Evolutionary conservation across 805 yeast species (phyloP).

Genomic region (Lipomyces kockii): DNA sequence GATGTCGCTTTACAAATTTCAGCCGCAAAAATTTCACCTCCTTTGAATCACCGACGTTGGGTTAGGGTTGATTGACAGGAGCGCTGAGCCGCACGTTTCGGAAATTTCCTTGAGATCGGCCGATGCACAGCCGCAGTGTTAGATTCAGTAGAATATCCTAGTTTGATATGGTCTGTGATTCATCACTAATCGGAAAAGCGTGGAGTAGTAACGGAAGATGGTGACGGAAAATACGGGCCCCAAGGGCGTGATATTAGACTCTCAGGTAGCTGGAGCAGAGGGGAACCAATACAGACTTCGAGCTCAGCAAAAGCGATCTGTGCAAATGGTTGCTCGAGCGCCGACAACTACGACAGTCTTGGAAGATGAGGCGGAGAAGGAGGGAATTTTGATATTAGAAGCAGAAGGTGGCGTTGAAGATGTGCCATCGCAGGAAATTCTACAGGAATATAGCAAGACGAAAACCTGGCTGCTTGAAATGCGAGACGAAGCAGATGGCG

Average conservation of each 20-base stretch:
- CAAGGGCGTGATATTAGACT: slow-evolving; percentile 20
- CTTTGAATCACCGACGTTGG: background rate
- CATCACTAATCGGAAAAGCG: background rate
- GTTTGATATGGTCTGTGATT: background rate
- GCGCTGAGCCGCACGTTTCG: slow-evolving; percentile 9
- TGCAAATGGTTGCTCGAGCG: slow-evolving; percentile 9
- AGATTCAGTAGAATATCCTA: background rate
- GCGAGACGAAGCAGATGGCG: background rate
- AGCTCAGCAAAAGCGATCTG: background rate
- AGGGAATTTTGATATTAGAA: background rate
- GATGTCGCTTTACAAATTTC: background rate
- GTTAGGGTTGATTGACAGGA: background rate
- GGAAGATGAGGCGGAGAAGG: slow-evolving; percentile 13
- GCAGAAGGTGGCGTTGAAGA: background rate
- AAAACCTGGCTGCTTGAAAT: background rate
- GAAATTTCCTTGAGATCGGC: background rate
- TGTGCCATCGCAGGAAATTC: background rate
- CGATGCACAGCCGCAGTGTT: too few relatives aligned
- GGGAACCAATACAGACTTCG: background rate
- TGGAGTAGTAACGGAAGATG: background rate
- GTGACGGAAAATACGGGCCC: slow-evolving; percentile 23
- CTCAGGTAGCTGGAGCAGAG: slow-evolving; percentile 1
- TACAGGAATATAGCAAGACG: background rate
- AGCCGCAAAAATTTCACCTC: background rate
- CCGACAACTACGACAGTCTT: slow-evolving; percentile 11